Base-by-base conservation (phyloP, 2,329 filamentous ascomycete genomes). In the Cadophora malorum region DNA sequence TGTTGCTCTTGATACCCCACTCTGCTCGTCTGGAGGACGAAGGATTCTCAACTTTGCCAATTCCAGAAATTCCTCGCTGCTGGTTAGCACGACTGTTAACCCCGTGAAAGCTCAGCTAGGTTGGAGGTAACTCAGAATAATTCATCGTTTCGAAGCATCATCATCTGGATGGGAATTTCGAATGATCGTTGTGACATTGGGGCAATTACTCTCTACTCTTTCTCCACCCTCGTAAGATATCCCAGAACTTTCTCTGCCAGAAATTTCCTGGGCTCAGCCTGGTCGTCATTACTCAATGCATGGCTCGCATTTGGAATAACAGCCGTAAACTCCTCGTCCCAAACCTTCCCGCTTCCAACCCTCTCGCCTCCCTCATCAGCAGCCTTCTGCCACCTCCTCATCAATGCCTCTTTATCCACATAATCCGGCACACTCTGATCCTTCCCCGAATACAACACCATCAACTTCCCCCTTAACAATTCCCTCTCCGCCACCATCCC, bases 221-320 rank as follows among this genome's bases (percentile, higher is more conserved):
- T 45, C 35, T 64, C 63, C 38, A 64, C 28, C 35, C 52, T 41
- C 16, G 31, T 47, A 9, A 64, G 23, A 58, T 73, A 73, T 1
- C 70, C 71, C 52, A 71, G 33, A 10, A 73, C 67, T 16, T 64
- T 72, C 41, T 59, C 64, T 19, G 65, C 65, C 28, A 73, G 49
- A 64, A 64, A 45, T 64, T 70, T 73, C 60, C 80, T 68, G 0
- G 81, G 78, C 58, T 79, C 78, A 1, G 75, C 79, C 75, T 86
- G 83, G 61, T 82, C 82, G 66, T 83, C 80, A 66, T 81, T 83
- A 59, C 79, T 81, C 64, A 84, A 75, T 66, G 83, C 83, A 73
- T 86, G 84, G 14, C 79, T 82, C 7, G 84, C 84, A 41, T 79
- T 79, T 0, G 80, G 78, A 65, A 86, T 79, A 35, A 85, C 73